Conservation (phyloP, 192 early-diverging fungal species). For the Podila horticola region DNA sequence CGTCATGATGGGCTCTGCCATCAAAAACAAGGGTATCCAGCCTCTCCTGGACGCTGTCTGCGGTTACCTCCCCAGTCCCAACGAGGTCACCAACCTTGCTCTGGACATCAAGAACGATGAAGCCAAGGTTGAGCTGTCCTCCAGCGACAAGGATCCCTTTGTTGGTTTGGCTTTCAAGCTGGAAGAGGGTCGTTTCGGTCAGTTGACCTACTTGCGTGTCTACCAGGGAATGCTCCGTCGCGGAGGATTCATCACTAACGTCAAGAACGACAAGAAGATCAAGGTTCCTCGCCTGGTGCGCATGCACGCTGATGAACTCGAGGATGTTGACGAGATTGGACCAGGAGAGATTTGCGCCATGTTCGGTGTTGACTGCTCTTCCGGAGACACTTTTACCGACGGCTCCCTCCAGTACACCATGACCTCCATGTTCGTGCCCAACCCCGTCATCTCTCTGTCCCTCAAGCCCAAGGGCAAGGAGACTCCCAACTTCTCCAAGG, state of each 20-base stretch:
- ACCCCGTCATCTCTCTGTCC: conserved; percentile 96
- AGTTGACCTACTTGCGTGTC: conserved; percentile 96
- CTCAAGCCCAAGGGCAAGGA: conserved; percentile 93
- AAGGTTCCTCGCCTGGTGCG: conserved; percentile 96
- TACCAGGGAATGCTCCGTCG: conserved; percentile 93
- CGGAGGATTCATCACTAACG: conserved; percentile 89
- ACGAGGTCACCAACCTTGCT: conserved; percentile 77
- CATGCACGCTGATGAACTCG: conserved; percentile 99
- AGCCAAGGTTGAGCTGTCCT: conserved; percentile 63
- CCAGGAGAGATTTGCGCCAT: conserved; percentile 98
- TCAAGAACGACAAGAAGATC: conserved; percentile 90
- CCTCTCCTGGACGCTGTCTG: conserved; percentile 77
- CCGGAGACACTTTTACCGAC: conserved; percentile 97
- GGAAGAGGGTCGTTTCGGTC: conserved; percentile 95
- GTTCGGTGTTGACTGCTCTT: conserved; percentile 97
- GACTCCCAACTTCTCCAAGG: conserved; percentile 79
- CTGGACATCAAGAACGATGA: conserved; percentile 77
- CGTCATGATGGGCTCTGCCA: conserved; percentile 87
- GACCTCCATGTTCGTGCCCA: conserved; percentile 98
- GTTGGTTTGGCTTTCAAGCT: conserved; percentile 91
- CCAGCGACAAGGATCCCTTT: conserved; percentile 77
- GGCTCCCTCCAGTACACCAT: conserved; percentile 85
- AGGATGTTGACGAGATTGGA: conserved; percentile 93
- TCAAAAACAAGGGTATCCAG: conserved; percentile 88
- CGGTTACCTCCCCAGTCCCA: conserved; percentile 77